phyloP scores from a whole-genome alignment of 192 early-diverging fungal genomes.

The Lobosporangium transversale region DNA sequence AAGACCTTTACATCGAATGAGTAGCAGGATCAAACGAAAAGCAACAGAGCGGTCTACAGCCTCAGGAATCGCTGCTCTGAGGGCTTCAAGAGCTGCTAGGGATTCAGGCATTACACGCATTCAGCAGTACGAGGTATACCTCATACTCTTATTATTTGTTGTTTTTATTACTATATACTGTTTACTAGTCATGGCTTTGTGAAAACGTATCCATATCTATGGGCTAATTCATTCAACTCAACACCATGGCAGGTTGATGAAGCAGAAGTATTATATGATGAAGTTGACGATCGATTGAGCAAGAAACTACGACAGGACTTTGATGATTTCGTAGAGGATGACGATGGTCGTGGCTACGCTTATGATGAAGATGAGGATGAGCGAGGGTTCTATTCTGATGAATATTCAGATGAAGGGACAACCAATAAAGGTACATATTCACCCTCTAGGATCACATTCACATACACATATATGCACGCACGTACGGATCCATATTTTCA shows the following conservation, averaged over 20 bases:
- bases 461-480: too few relatives aligned
- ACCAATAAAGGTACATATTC: constrained; percentile 39
- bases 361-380: constrained; percentile 65
- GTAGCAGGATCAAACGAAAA: constrained; percentile 36
- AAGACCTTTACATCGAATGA: constrained; percentile 14
- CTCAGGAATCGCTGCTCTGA: constrained; percentile 24
- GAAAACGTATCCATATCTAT: too few relatives aligned
- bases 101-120: constrained; percentile 34
- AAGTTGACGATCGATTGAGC: constrained; percentile 66
- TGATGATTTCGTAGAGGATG: constrained; percentile 73
- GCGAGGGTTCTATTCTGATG: constrained; percentile 57
- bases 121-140: constrained; percentile 45
- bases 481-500: too few relatives aligned
- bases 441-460: too few relatives aligned
- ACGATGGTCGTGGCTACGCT: constrained; percentile 73
- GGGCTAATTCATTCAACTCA: too few relatives aligned
- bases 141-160: not conserved
- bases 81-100: constrained; percentile 18
- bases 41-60: constrained; percentile 11
- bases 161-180: not conserved
- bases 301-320: constrained; percentile 48
- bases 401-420: constrained; percentile 55
- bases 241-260: constrained; percentile 52
- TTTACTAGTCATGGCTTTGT: not conserved
- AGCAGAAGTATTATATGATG: constrained; percentile 61